Conservation (phyloP, 345 rosid species). For the Hibiscus syriacus region DNA sequence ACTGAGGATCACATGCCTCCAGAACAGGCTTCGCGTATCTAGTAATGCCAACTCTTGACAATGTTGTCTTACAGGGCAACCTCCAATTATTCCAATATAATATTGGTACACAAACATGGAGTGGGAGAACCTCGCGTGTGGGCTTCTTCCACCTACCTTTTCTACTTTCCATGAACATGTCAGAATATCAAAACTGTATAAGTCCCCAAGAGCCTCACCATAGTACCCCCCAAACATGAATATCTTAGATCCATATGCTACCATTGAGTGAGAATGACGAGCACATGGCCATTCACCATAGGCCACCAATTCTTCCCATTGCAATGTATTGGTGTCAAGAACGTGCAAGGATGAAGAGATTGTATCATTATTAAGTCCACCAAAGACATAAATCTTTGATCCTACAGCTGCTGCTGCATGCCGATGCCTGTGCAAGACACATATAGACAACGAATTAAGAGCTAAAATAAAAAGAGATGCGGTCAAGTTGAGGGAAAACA, state of each 20-base stretch:
- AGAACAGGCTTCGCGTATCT: conserved; percentile 39
- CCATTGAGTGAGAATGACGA: conserved; percentile 88
- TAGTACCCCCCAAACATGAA: conserved; percentile 74
- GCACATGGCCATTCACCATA: conserved; percentile 64
- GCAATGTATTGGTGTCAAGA: conserved; percentile 43
- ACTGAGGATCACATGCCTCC: conserved; percentile 62
- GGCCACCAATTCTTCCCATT: conserved; percentile 52
- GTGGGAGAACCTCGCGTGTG: conserved; percentile 84
- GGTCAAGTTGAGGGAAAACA: neutral
- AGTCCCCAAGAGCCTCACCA: conserved; percentile 73
- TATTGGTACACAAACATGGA: conserved; percentile 68
- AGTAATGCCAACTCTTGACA: conserved; percentile 63
- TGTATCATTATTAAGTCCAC: conserved; percentile 56
- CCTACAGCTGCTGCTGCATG: conserved; percentile 78
- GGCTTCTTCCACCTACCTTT: conserved; percentile 57
- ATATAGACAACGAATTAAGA: conserved; percentile 6
- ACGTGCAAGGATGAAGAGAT: conserved; percentile 50
- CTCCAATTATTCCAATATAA: conserved; percentile 76
- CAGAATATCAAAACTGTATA: conserved; percentile 65
- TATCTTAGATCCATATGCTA: conserved; percentile 49
- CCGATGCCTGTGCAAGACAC: conserved; percentile 57
- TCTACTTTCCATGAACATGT: conserved; percentile 57
- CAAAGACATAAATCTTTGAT: conserved; percentile 63
- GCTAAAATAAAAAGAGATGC: neutral
- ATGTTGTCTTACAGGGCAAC: conserved; percentile 77